These are phyloP conservation scores for Hypoxylon sp. DNA, from an alignment of 2,329 filamentous ascomycete genomes.

Conservation along the genomic window DNA sequence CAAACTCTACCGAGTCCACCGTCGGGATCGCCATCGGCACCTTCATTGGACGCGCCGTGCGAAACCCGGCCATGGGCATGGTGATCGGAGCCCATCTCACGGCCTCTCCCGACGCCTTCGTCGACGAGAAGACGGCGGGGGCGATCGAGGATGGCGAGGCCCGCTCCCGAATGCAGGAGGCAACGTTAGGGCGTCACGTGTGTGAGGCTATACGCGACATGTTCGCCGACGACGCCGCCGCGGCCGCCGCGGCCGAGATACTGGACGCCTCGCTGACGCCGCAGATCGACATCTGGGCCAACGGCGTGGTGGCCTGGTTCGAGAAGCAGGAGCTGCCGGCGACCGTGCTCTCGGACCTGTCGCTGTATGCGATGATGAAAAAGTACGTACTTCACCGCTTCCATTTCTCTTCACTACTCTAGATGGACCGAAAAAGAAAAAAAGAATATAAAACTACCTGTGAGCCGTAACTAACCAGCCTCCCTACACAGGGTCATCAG, in stretches of 20 bases:
- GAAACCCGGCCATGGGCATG: slow-evolving; percentile 15
- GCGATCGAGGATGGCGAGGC: slow-evolving; percentile 9
- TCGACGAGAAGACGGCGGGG: slow-evolving; percentile 6
- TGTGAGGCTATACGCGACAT: slow-evolving; percentile 19
- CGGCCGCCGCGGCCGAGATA: slow-evolving; percentile 14
- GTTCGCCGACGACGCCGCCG: slow-evolving; percentile 7
- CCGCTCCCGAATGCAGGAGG: slow-evolving; percentile 17
- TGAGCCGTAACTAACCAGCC: slow-evolving; percentile 10
- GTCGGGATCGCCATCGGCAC: slow-evolving; percentile 22
- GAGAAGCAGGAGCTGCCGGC: slow-evolving; percentile 15
- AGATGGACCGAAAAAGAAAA: too few relatives aligned
- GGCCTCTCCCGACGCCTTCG: slow-evolving; percentile 8
- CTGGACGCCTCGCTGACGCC: slow-evolving; percentile 10
- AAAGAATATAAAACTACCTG: too few relatives aligned
- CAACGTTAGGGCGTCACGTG: slow-evolving; percentile 12
- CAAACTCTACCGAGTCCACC: slow-evolving; percentile 20
- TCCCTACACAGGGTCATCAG: slow-evolving; percentile 9
- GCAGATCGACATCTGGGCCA: slow-evolving; percentile 20
- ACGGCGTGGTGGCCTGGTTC: slow-evolving; percentile 20
- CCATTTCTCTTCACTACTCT: too few relatives aligned
- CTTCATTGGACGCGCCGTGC: slow-evolving; percentile 22
- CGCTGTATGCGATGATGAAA: slow-evolving; percentile 21
- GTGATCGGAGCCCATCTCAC: slow-evolving; percentile 22
- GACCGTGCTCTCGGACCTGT: slow-evolving; percentile 9
- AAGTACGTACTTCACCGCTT: slow-evolving; percentile 17